Base-by-base conservation (phyloP, 2,329 filamentous ascomycete genomes). In the Verticillium albo-atrum region DNA sequence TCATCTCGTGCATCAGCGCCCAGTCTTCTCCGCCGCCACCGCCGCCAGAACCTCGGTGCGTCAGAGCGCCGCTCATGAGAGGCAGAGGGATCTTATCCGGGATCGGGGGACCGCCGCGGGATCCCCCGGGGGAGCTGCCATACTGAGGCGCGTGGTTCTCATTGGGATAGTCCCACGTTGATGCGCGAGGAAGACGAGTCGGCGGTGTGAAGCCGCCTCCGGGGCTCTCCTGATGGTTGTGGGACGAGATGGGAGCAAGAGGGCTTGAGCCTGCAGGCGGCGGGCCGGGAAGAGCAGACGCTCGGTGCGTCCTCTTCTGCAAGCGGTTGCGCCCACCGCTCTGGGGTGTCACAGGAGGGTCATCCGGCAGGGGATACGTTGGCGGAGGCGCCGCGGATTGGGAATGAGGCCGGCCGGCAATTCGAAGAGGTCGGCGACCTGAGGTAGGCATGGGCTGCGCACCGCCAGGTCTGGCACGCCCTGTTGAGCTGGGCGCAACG, bases 1-100 rank as follows among this genome's bases (percentile, higher is more conserved):
- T 86, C 79, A 93, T 83, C 74, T 93, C 90, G 63, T 91, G 80
- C 72, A 89, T 82, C 57, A 93, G 74, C 23, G 88, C 84, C 72
- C 80, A 79, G 63, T 84, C 78, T 27, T 74, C 72, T 17, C 71
- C 74, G 56, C 71, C 75, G 34, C 74, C 73, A 5, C 71, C 73
- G 28, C 67, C 60, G 15, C 65, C 62, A 3, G 69, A 69, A 3
- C 66, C 66, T 25, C 37, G 37, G 58, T 65, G 62, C 9, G 64
- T 60, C 55, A 72, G 63, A 30, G 67, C 71, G 32, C 75, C 78
- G 62, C 76, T 81, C 75, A 78, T 81, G n/a, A 72, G 58, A 27
- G 70, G 68, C 25, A 89, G 71, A 1, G 88, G 87, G 9, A 91
- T 77, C 73, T 91, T 91, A n/a, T 87, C 87, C 3, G 89, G 89